Evolutionary conservation across 2,329 filamentous ascomycete genomes (phyloP), one percentile per base, ranked within the genome.

Genomic region (Dactylellina drechsleri): DNA sequence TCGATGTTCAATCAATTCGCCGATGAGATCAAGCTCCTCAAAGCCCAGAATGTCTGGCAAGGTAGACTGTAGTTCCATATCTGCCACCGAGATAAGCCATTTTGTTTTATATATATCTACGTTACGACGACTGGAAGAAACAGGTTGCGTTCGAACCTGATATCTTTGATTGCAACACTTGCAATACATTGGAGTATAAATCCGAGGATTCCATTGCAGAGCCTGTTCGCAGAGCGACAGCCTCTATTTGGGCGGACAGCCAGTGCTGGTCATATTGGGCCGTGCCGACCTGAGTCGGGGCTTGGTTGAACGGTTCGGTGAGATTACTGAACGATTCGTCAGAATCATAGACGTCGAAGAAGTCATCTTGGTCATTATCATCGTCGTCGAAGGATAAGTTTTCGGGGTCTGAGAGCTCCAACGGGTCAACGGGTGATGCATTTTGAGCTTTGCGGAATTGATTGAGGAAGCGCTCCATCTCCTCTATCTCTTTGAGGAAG

Each of bases 21-120:
- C 93, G 62, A 98, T 90, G 79, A 99, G 89, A 77, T 99, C 94
- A 16, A 99, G 85, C 80, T 98, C 92, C 79, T 95, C 93, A 79
- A 94, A 98, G 0, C 96, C 95, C 74, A 99, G 85, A 50, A 97
- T 87, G 79, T 99, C 95, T 0, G 92, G 92, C 41, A 99, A 85
- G 47, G 90, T 89, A 80, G 93, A 93, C 81, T 98, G 94, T n/a
- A 98, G 84, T 82, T 96, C 92, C 70, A 96, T 92, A 70, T 97
- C 91, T 36, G 87, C 18, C 36, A 31, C 13, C n/a, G 10, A 23
- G 23, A 75, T 75, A 68, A 75, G 71, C 71, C 28, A 85, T 52
- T 82, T 83, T n/a, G 84, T 47, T 18, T 47, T 83, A 13, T 41
- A 3, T 16, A 31, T 4, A 4, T 23, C n/a, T 13, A 50, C 50